Evolutionary conservation across 2,329 filamentous ascomycete genomes (phyloP), one percentile per base, ranked within the genome.

Genomic region (Talaromyces sp.): DNA sequence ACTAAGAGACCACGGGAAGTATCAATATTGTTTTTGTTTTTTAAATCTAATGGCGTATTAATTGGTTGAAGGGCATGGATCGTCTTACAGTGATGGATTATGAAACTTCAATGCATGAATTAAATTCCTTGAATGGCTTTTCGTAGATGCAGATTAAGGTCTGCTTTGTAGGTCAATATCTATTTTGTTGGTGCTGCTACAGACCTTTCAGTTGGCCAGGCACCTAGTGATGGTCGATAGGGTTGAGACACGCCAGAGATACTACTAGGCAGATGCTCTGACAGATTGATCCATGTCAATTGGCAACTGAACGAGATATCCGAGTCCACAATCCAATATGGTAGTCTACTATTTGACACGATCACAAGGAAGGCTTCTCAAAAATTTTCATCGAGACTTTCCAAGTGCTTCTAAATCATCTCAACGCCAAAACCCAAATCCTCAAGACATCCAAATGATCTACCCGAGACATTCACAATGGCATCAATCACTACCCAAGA

Each of bases 21-120:
- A 56, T 27, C 43, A 11, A 9, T 13, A 57, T 49, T 60, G 16
- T 33, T 60, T 43, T 19, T n/a, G 16, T 10, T 58, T 57, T 59
- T 22, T 27, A 45, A 59, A 59, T 22, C 56, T 59, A 45, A 63
- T 63, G 61, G 61, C 61, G 50, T 49, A 57, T 63, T 63, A 54
- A 58, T 39, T 43, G 43, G 60, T 54, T 58, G n/a, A 35, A 41
- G 50, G 58, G 50, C 63, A 52, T 62, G 64, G 13, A 41, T 59
- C n/a, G 27, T 58, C 60, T 52, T 41, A 56, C 35, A 57, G 33
- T 33, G 41, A 62, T 66, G 60, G 60, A 62, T 57, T 47, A 49
- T 16, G 63, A 43, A 65, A 52, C 50, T 50, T 65, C 22, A n/a
- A 35, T 61, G 41, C 59, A 61, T 61, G 19, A 61, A 37, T 27